A percentile compares a stretch with the other conserved stretches of the same genome.
Conservation (phyloP, 1,284 basidiomycete genomes). For the Cutaneotrichosporon daszewskae region DNA sequence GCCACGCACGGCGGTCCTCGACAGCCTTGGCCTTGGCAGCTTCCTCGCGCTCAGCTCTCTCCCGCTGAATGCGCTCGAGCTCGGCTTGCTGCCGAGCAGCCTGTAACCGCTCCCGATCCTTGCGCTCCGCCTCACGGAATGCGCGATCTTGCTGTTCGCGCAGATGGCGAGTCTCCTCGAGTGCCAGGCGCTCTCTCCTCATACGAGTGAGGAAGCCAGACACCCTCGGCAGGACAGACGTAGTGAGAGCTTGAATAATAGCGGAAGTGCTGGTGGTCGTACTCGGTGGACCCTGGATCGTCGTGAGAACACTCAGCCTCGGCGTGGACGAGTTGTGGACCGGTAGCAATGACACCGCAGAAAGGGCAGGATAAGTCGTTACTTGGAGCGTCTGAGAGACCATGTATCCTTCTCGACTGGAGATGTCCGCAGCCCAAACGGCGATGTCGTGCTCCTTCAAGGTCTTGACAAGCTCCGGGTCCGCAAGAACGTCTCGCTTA, state of each 20-base stretch:
- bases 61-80: slow-evolving; percentile 17
- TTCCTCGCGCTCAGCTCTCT: slow-evolving; percentile 41
- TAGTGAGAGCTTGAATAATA: slow-evolving; percentile 61
- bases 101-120: slow-evolving; percentile 58
- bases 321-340: slow-evolving; percentile 48
- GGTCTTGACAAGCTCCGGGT: slow-evolving; percentile 61
- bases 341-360: slow-evolving; percentile 82
- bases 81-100: slow-evolving; percentile 24
- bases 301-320: slow-evolving; percentile 69
- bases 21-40: slow-evolving; percentile 16
- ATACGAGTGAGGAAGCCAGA: slow-evolving; percentile 65
- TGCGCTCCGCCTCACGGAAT: slow-evolving; percentile 59
- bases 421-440: slow-evolving; percentile 80
- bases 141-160: slow-evolving; percentile 78
- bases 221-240: slow-evolving; percentile 70
- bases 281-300: slow-evolving; percentile 65
- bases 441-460: slow-evolving; percentile 66
- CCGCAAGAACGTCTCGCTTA: slow-evolving; percentile 75
- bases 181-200: slow-evolving; percentile 49
- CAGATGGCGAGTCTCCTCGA: slow-evolving; percentile 62
- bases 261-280: slow-evolving; percentile 60
- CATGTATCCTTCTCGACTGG: slow-evolving; percentile 74
- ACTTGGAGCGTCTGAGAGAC: slow-evolving; percentile 78
- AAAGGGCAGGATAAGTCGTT: slow-evolving; percentile 86
- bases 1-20: slow-evolving; percentile 29